Percentiles rank a stretch among this genome's conserved stretches.
These are phyloP conservation scores for Candida ficus DNA, from an alignment of 805 yeast species.

Conservation along the genomic window DNA sequence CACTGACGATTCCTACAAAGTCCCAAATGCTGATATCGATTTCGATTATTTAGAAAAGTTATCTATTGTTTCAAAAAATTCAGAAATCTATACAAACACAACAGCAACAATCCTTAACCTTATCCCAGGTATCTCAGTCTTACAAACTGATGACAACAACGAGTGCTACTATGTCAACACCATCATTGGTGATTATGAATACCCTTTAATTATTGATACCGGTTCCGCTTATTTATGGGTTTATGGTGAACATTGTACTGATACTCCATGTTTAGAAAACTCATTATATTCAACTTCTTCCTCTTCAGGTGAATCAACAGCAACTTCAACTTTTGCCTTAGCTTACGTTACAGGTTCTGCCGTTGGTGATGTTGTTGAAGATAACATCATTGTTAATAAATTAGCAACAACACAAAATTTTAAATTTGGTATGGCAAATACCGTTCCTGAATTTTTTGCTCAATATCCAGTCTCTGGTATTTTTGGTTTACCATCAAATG, in stretches of 20 bases:
- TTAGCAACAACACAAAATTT: slow-evolving; percentile 33
- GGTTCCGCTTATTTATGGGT: slow-evolving; percentile 65
- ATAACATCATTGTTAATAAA: slow-evolving; percentile 28
- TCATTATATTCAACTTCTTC: slow-evolving; percentile 20
- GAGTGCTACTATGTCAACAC: slow-evolving; percentile 37
- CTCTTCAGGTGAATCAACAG: slow-evolving; percentile 9
- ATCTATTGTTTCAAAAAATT: neutral
- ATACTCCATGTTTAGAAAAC: slow-evolving; percentile 37
- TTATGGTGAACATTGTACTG: slow-evolving; percentile 46
- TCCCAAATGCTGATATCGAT: slow-evolving; percentile 5
- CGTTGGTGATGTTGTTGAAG: slow-evolving; percentile 41
- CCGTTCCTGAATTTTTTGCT: slow-evolving; percentile 49
- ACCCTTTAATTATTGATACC: slow-evolving; percentile 55
- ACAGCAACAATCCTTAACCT: slow-evolving; percentile 19
- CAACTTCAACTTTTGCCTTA: slow-evolving; percentile 37
- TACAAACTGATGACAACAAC: slow-evolving; percentile 24
- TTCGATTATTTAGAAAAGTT: neutral
- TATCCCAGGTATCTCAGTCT: slow-evolving; percentile 25
- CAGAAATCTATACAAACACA: slow-evolving; percentile 4
- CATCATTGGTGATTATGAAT: slow-evolving; percentile 35
- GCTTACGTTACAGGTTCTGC: slow-evolving; percentile 52
- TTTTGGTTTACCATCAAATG: slow-evolving; percentile 50
- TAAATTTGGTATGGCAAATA: slow-evolving; percentile 47
- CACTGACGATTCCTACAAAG: neutral
- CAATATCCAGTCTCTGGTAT: slow-evolving; percentile 54